Base-by-base conservation (phyloP, 345 rosid genomes). In the Clausena lansium region DNA sequence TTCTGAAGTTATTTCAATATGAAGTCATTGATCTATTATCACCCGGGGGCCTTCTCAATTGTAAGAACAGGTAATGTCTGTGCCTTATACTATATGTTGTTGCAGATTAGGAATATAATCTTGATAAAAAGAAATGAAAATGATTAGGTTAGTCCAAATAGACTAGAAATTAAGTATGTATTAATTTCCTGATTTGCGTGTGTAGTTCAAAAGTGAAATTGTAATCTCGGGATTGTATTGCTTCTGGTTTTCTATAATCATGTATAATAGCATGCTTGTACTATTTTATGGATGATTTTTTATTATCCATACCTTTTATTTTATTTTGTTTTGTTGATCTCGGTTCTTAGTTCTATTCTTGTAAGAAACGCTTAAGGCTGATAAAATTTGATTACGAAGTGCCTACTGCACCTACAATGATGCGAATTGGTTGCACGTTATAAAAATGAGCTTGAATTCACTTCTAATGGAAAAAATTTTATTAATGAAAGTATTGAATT, bases 31-130 rank as follows among this genome's bases (percentile, higher is more conserved):
- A 81, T 82, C 83, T 91, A 66, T 87, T 93, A 71, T 88, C 86
- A 63, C 98, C 98, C 41, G 90, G 94, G 85, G 98, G 98, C 7
- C 98, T 93, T 62, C 77, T 90, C 70, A 93, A 93, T 84, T 89
- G 93, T 67, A 96, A 96, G 76, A 93, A 93, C 90, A 93, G 94
- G 96, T 91, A 80, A 10, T 68, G 4, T 45, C 69, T 63, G 28
- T 64, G 66, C 71, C 11, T 80, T 70, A 74, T 55, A 38, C 73
- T 71, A 30, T 71, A 33, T 32, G 33, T 61, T 30, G 52, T 66
- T 33, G 71, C 41, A 67, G 38, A 63, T 33, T 30, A 38, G 59
- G 67, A 35, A 38, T 71, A 24, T 45, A 39, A 33, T 74, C 73
- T 65, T 2, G n/a, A 30, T 67, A 28, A 25, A 24, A 60, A 52